Base-by-base conservation (phyloP, 2,329 filamentous ascomycete species). In the Aspergillus intermedius region DNA sequence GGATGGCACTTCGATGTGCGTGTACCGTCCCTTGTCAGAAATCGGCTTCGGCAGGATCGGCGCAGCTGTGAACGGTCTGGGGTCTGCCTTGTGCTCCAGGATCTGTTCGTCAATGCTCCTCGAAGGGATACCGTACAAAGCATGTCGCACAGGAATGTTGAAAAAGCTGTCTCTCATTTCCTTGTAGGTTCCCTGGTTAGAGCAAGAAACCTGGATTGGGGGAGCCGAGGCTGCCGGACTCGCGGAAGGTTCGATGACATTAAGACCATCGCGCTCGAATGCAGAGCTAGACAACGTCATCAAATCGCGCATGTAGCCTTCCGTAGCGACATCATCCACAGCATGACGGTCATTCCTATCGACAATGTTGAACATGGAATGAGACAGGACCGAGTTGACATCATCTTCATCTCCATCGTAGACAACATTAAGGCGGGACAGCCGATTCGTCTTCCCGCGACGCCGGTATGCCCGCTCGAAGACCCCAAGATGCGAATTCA, bases 1-100 rank as follows among this genome's bases (percentile, higher is more conserved):
- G 9, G 91, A 96, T 0, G 93, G 93, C 30, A 96, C 91, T 45
- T 85, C 80, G 54, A 98, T 94, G 65, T 91, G 87, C 45, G 87
- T 96, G 71, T 91, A 97, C 21, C 87, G 82, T 56, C 84, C 81
- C 75, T 89, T 91, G 63, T 87, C 81, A 42, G 87, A 89, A 52
- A 87, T 84, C 0, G 93, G 91, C 32, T 78, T 73, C 2, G 93
- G 91, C 1, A 97, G 75, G 68, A 91, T 76, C 55, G 90, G 87
- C 60, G 84, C 84, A 32, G 78, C 71, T 21, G 79, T 75, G 54
- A 68, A 72, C 5, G 65, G 65, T 1, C 49, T 35, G 12, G 82
- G 74, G 4, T 88, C 82, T 7, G 89, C 66, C 69, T 88, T 88
- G 47, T 83, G 78, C 44, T 82, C 76, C n/a, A 97, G 73, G 4